Percentiles rank a stretch among this genome's conserved stretches.
Evolutionary conservation across 305 asterid genomes (phyloP).

Genomic region (Striga hermonthica): DNA sequence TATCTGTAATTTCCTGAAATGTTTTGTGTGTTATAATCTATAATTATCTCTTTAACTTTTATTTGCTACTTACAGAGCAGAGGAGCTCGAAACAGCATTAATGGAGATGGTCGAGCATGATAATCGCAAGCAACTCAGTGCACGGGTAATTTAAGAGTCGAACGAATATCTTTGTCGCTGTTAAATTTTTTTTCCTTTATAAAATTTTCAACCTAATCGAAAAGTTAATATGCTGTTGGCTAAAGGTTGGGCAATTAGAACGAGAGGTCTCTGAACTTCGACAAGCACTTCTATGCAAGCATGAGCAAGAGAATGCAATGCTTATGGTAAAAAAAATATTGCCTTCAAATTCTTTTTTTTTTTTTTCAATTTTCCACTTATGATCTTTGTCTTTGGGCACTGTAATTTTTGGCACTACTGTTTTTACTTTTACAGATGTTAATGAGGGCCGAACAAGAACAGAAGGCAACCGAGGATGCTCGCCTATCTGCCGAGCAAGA

Average conservation of each 20-base stretch:
- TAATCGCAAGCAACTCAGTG: slow-evolving; percentile 88
- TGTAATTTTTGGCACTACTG: slow-evolving; percentile 20
- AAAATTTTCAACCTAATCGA: no score
- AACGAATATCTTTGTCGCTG: not conserved
- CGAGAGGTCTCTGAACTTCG: slow-evolving; percentile 64
- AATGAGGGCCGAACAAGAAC: slow-evolving; percentile 97
- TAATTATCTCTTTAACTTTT: slow-evolving; percentile 17
- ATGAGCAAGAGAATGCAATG: slow-evolving; percentile 98
- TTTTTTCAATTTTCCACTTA: not conserved
- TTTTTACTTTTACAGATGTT: slow-evolving; percentile 49
- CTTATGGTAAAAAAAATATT: slow-evolving; percentile 58
- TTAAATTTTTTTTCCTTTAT: not conserved
- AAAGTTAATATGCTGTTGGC: slow-evolving; percentile 14
- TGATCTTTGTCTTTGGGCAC: slow-evolving; percentile 1
- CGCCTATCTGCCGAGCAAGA: slow-evolving; percentile 94
- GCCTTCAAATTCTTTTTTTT: slow-evolving; percentile 1
- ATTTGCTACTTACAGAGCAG: slow-evolving; percentile 64
- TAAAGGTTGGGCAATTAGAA: slow-evolving; percentile 86
- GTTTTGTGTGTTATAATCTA: slow-evolving; percentile 6
- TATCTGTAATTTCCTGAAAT: not conserved
- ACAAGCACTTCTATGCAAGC: slow-evolving; percentile 74
- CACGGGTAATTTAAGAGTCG: slow-evolving; percentile 52
- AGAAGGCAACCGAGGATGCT: slow-evolving; percentile 95
- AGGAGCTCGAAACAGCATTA: slow-evolving; percentile 91
- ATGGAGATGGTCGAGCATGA: slow-evolving; percentile 99